Evolutionary conservation across 2,329 filamentous ascomycete species (phyloP).

Genomic region (Chaetomiaceae sp.): DNA sequence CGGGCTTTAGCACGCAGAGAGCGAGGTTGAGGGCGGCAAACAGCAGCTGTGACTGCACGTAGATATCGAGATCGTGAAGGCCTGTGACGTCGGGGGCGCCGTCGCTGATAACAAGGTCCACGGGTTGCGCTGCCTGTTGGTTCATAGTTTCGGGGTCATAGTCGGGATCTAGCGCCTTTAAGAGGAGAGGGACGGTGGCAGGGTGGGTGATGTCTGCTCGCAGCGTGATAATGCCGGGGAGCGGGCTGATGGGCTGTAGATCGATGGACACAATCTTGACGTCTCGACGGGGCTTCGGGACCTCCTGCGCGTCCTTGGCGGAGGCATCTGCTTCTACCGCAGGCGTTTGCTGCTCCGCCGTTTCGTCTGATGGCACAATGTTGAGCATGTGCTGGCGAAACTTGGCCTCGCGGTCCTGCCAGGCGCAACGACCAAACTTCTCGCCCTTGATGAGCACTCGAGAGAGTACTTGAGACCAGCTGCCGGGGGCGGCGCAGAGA

Average conservation of each 20-base stretch:
- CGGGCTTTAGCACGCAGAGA: conserved; percentile 84
- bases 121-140: conserved; percentile 64
- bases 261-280: conserved; percentile 96
- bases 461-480: conserved; percentile 95
- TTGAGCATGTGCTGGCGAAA: conserved; percentile 58
- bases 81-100: conserved; percentile 96
- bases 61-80: conserved; percentile 95
- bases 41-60: conserved; percentile 91
- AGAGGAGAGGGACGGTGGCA: conserved; percentile 83
- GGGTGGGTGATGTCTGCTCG: conserved; percentile 97
- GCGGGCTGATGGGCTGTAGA: conserved; percentile 88
- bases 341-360: conserved; percentile 20
- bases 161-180: conserved; percentile 76
- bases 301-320: conserved; percentile 1
- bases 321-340: conserved; percentile 7
- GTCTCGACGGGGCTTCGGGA: conserved; percentile 52
- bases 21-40: conserved; percentile 92
- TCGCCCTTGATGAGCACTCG: conserved; percentile 91
- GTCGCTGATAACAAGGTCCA: conserved; percentile 92
- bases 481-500: conserved; percentile 90
- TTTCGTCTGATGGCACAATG: conserved; percentile 39
- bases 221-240: conserved; percentile 87
- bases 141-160: conserved; percentile 46
- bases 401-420: conserved; percentile 76
- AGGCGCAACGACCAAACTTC: conserved; percentile 78